Evolutionary conservation across 2,329 filamentous ascomycete genomes (phyloP), one percentile per base, ranked within the genome.

Genomic region (Helminthosporium solani): DNA sequence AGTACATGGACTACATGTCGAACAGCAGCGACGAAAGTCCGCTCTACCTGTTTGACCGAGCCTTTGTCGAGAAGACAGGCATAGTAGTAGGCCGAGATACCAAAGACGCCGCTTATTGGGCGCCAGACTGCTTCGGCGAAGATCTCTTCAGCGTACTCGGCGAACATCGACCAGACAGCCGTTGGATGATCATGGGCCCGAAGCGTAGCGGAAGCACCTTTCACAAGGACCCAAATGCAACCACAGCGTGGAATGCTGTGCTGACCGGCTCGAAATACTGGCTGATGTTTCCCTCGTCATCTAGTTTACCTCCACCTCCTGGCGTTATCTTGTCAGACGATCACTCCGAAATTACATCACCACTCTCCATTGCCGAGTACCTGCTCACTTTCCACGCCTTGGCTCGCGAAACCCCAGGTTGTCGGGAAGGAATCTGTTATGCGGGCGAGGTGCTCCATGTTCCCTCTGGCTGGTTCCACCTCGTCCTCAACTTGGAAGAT

Each of bases 291-390:
- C 90, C 90, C 0, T 86, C 88, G 0, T 83, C 83, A 0, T 68
- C 75, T 1, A 73, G 73, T 15, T 66, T 78, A 5, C 81, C 84
- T 0, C 78, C 84, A 3, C 90, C 94, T 6, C 92, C 92, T 0
- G 92, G 92, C 3, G 91, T 97, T 30, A 95, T 87, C 59, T 88
- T 96, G 33, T 95, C 88, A 3, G 79, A 84, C 31, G 94, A 97
- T 64, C 87, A 89, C 64, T 91, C 88, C 64, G 92, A 97, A 71
- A 91, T 97, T 40, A 97, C 92, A 0, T 90, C 87, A 42, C 94
- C 92, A 1, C 79, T 97, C 9, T 95, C 89, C 71, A 96, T 97
- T 58, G 90, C 91, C n/a, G 92, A 97, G 72, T 97, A 94, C 87
- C 79, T 97, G 7, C 78, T 97, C 12, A 85, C 86, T 21, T 97